Conservation (phyloP, 169 alveolate genomes). For the Cryptosporidium meleagridis region DNA sequence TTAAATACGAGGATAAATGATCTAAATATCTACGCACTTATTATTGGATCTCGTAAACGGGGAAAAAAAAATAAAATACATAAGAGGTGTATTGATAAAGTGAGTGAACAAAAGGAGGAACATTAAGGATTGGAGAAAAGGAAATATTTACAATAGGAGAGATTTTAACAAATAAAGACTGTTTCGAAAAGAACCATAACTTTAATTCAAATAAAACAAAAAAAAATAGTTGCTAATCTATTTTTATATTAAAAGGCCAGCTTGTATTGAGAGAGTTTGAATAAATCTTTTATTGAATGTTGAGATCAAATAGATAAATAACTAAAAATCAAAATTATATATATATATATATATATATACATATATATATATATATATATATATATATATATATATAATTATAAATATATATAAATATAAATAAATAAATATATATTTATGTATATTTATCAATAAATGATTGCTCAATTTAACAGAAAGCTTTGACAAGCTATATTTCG, state of each 20-base stretch:
- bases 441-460: not conserved
- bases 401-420: not conserved
- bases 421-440: too few species aligned
- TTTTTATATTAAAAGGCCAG: not conserved
- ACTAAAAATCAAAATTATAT: not conserved
- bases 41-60: slow-evolving; percentile 73
- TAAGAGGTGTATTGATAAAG: not conserved
- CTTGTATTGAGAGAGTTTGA: not conserved
- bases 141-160: not conserved
- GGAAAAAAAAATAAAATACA: slow-evolving; percentile 6
- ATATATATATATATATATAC: not conserved
- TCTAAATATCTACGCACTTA: slow-evolving; percentile 40
- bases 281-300: not conserved
- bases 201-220: not conserved
- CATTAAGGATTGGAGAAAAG: not conserved
- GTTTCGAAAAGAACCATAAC: not conserved
- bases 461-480: not conserved
- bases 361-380: not conserved
- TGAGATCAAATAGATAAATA: not conserved
- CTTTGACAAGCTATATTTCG: not conserved
- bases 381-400: not conserved
- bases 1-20: slow-evolving; percentile 50
- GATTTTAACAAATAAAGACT: not conserved
- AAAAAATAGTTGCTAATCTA: not conserved
- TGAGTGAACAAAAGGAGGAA: not conserved